Evolutionary conservation across 2,329 filamentous ascomycete genomes (phyloP).

Genomic region (Ophiostoma quercus): DNA sequence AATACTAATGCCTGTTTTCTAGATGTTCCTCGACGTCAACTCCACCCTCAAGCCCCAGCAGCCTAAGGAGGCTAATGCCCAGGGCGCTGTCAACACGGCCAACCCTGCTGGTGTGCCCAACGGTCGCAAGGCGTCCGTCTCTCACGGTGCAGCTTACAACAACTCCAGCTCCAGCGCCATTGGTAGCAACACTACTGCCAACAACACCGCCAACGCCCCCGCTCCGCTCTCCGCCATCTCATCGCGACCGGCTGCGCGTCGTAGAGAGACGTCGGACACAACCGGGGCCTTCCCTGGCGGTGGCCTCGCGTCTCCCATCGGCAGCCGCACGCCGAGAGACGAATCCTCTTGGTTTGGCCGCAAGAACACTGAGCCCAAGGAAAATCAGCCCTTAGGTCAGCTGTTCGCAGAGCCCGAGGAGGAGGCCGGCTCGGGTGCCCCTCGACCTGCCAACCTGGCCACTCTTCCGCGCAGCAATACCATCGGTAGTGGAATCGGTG

Average conservation of each 20-base stretch:
- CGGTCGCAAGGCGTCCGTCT: slow-evolving; percentile 77
- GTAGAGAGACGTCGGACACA: slow-evolving; percentile 70
- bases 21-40: slow-evolving; percentile 88
- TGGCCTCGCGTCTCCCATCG: slow-evolving; percentile 56
- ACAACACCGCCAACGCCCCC: slow-evolving; percentile 32
- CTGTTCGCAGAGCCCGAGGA: slow-evolving; percentile 50
- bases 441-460: slow-evolving; percentile 39
- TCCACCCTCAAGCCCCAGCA: slow-evolving; percentile 83
- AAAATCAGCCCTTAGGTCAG: slow-evolving; percentile 38
- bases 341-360: slow-evolving; percentile 58
- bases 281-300: slow-evolving; percentile 54
- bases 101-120: slow-evolving; percentile 40
- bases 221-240: slow-evolving; percentile 66
- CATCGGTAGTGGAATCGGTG: slow-evolving; percentile 42
- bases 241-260: slow-evolving; percentile 67
- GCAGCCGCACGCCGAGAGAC: slow-evolving; percentile 54
- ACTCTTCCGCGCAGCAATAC: slow-evolving; percentile 53
- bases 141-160: slow-evolving; percentile 62
- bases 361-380: slow-evolving; percentile 48
- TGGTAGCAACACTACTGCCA: slow-evolving; percentile 53
- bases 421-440: slow-evolving; percentile 36
- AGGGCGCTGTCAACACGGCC: slow-evolving; percentile 29
- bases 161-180: slow-evolving; percentile 37
- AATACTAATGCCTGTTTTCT: background rate
- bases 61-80: slow-evolving; percentile 61